Evolutionary conservation across 2,329 filamentous ascomycete species (phyloP).

Genomic region (Cryphonectria nitschkei): DNA sequence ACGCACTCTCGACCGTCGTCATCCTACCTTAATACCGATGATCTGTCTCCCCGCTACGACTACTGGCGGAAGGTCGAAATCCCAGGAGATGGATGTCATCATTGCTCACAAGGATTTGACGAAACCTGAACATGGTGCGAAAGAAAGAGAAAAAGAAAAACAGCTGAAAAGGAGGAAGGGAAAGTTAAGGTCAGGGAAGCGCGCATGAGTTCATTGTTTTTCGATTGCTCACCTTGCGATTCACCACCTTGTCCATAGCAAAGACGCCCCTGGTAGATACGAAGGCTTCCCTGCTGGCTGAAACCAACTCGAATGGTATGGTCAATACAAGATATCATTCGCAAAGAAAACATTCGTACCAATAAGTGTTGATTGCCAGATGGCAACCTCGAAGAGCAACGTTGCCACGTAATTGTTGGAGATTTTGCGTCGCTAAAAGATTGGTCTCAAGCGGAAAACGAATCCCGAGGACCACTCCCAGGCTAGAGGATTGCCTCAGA

Average conservation of each 20-base stretch:
- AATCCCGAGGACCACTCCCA: neutral
- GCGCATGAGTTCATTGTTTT: neutral
- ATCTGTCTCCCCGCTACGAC: neutral
- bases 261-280: neutral
- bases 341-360: no score
- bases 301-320: neutral
- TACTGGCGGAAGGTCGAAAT: neutral
- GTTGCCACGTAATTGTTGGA: neutral
- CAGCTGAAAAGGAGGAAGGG: neutral
- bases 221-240: neutral
- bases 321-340: neutral
- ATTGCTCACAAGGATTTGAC: neutral
- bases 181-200: no score
- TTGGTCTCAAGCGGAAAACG: neutral
- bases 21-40: neutral
- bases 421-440: neutral
- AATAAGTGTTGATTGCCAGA: neutral
- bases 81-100: neutral
- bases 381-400: neutral
- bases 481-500: neutral
- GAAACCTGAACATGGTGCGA: no score
- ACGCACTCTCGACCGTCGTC: neutral
- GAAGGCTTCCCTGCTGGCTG: neutral
- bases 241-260: neutral
- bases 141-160: neutral